Evolutionary conservation across 805 yeast species (phyloP).

Genomic region (Metschnikowia arizonensis): DNA sequence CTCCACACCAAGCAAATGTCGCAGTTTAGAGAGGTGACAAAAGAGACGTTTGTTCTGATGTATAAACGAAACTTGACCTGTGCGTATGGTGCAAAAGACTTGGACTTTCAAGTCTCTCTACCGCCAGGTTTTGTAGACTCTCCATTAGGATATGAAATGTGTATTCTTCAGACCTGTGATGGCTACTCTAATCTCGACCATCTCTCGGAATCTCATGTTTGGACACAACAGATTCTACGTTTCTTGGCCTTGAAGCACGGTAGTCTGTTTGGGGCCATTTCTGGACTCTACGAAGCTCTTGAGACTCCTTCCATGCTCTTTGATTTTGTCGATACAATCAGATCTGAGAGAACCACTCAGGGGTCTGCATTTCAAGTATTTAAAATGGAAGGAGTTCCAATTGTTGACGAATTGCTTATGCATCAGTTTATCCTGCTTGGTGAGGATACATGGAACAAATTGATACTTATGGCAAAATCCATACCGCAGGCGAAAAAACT

Average conservation of each 20-base stretch:
- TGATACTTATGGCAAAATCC: slow-evolving; percentile 32
- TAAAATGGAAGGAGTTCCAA: slow-evolving; percentile 7
- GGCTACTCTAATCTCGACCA: slow-evolving; percentile 15
- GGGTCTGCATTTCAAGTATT: slow-evolving; percentile 6
- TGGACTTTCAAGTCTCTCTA: slow-evolving; percentile 8
- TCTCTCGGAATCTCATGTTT: slow-evolving; percentile 20
- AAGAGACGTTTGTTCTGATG: slow-evolving; percentile 2
- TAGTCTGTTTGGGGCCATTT: slow-evolving; percentile 17
- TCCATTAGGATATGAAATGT: slow-evolving; percentile 21
- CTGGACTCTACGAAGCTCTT: slow-evolving; percentile 19
- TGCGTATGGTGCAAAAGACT: background rate
- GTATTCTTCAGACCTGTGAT: slow-evolving; percentile 18
- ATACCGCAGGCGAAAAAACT: slow-evolving; percentile 13
- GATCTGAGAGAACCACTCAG: background rate
- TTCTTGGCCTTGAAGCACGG: slow-evolving; percentile 33
- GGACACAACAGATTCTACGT: slow-evolving; percentile 36
- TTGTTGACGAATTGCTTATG: slow-evolving; percentile 6
- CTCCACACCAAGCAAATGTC: slow-evolving; percentile 2
- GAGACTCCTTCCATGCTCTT: slow-evolving; percentile 9
- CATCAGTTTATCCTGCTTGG: slow-evolving; percentile 42
- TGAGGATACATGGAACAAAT: slow-evolving; percentile 51
- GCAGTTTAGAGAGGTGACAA: background rate
- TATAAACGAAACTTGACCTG: slow-evolving; percentile 9
- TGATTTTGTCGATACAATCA: slow-evolving; percentile 6
- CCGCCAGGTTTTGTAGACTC: slow-evolving; percentile 23